Conservation (phyloP, 768 basidiomycete genomes). For the Termitomyces eurrhizus region DNA sequence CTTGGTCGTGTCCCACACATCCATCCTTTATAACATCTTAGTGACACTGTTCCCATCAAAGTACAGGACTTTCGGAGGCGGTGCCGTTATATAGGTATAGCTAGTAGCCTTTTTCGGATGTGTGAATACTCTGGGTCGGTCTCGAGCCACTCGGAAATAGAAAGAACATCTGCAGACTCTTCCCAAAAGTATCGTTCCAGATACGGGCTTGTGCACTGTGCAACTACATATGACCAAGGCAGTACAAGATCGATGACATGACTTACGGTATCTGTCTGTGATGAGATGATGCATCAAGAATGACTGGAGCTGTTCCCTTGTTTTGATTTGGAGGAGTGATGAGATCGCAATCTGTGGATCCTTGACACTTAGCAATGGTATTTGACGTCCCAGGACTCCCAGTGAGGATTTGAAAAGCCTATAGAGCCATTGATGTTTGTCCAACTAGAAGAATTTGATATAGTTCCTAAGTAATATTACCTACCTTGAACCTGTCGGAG, state of each 20-base stretch:
- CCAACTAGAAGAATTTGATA: background rate
- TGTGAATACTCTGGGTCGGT: conserved; percentile 37
- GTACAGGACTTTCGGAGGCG: conserved; percentile 38
- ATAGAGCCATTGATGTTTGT: background rate
- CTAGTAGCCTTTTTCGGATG: conserved; percentile 25
- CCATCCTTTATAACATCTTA: conserved; percentile 25
- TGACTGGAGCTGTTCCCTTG: background rate
- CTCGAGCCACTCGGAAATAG: conserved; percentile 32
- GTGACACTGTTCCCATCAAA: conserved; percentile 51
- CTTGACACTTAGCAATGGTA: background rate
- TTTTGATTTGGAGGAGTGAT: background rate
- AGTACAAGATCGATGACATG: too few relatives aligned
- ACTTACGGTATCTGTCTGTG: background rate
- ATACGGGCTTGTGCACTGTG: too few relatives aligned
- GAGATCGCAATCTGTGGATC: background rate
- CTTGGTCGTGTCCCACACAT: background rate
- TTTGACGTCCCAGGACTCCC: background rate
- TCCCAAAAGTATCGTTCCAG: conserved; percentile 15
- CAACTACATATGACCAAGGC: background rate
- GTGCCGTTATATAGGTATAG: background rate
- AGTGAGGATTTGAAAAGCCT: background rate
- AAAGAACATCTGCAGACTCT: conserved; percentile 23
- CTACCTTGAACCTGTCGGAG: too few relatives aligned
- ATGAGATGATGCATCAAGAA: background rate
- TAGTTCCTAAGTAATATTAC: too few relatives aligned